Evolutionary conservation across 106 monocot species (phyloP), one percentile per base, ranked within the genome.

Genomic region (Dactylorhiza incarnata): DNA sequence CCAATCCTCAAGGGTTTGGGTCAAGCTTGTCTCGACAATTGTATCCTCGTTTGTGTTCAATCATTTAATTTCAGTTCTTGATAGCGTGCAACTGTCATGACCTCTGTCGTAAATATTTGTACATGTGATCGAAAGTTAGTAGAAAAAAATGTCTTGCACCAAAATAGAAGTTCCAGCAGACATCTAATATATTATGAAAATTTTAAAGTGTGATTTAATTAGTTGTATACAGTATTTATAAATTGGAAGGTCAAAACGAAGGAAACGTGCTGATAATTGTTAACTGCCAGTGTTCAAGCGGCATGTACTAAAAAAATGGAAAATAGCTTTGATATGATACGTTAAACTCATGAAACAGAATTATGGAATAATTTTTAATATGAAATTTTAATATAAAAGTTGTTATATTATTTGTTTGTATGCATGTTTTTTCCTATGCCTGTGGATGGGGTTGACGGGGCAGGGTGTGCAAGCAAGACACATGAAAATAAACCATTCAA

Each of bases 181-280:
- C 29, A 2, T 66, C 9, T 29, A 8, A 12, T 66, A 26, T 4
- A 37, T 37, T 29, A 9, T 66, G 7, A 29, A 26, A 26, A 26
- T 25, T 55, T 24, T 68, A 45, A 43, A 46, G 19, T 59, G 26
- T 5, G 45, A 11, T 71, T n/a, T 7, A 19, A 45, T 71, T 26
- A 69, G 26, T 55, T 44, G 73, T 62, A 26, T 74, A 12, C 25
- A 49, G 10, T 26, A 26, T 80, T 52, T 45, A n/a, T 52, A 37
- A 51, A 9, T 29, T 56, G 7, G 9, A 58, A 15, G 58, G 6
- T 5, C 49, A 50, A 50, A 50, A 50, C 49, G 10, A 6, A 50
- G 10, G 10, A 50, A 50, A 50, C n/a, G n/a, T n/a, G n/a, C n/a
- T n/a, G n/a, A n/a, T n/a, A n/a, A n/a, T n/a, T n/a, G n/a, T n/a